Percentiles rank a stretch among this genome's conserved stretches.
Evolutionary conservation across 2,329 filamentous ascomycete species (phyloP).

Genomic region (Elsinoe australis): DNA sequence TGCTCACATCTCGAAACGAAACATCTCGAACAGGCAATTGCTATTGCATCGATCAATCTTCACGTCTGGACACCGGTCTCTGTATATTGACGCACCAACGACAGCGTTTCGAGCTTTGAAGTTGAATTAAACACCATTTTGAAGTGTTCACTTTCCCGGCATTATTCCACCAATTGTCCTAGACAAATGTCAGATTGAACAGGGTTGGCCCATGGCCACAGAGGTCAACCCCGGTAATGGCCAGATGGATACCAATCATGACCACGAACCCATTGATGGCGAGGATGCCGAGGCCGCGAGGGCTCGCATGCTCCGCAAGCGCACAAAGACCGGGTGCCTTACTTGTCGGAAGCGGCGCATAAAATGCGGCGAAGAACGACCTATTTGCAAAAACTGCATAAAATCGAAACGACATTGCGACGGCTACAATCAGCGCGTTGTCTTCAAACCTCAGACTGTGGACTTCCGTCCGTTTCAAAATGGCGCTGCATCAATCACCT

Average conservation of each 20-base stretch:
- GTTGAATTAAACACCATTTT: too few species aligned
- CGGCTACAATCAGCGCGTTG: slow-evolving; percentile 71
- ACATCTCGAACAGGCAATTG: too few species aligned
- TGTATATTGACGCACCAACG: too few species aligned
- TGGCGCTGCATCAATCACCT: slow-evolving; percentile 34
- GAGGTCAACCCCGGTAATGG: slow-evolving; percentile 5
- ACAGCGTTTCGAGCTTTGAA: too few species aligned
- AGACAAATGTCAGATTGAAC: not conserved
- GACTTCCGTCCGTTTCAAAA: slow-evolving; percentile 45
- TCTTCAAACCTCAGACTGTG: slow-evolving; percentile 68
- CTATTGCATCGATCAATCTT: too few species aligned
- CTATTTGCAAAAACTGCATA: slow-evolving; percentile 74
- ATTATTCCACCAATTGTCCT: not conserved
- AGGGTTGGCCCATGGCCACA: not conserved
- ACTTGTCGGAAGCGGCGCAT: slow-evolving; percentile 93
- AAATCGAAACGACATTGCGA: slow-evolving; percentile 80
- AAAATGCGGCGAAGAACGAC: slow-evolving; percentile 89
- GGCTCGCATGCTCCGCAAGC: slow-evolving; percentile 38
- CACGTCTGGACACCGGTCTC: too few species aligned
- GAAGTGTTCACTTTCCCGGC: too few species aligned
- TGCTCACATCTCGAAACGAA: too few species aligned
- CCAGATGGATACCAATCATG: slow-evolving; percentile 4
- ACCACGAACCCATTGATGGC: not conserved
- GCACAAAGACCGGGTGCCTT: slow-evolving; percentile 88
- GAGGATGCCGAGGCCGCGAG: slow-evolving; percentile 7